Base-by-base conservation (phyloP, 306 rosid species). In the Vachellia pachyceras region DNA sequence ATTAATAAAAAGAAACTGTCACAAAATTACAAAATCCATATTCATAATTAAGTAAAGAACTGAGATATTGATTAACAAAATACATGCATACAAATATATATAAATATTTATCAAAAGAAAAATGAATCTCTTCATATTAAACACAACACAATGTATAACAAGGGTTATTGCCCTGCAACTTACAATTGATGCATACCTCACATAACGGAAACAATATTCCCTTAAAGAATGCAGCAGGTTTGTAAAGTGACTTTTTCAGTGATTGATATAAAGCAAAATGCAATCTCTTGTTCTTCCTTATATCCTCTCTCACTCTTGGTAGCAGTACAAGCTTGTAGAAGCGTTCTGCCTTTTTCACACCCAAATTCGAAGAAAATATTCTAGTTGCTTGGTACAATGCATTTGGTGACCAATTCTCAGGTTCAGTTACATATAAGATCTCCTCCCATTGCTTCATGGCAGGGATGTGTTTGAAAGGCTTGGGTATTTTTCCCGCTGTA, bases 391-490 rank as follows among this genome's bases (percentile, higher is more conserved):
- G 98, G 81, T 80, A 95, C 86, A 93, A 77, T 1, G 97, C 98
- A 88, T 90, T 89, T 50, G 99, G 97, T 8, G 99, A 95, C 99
- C 98, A 95, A 14, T 90, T 93, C 71, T 93, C 93, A 52, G 99
- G 99, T 85, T 91, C 95, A 9, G 98, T 95, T 50, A 93, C 22
- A 80, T 93, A 90, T n/a, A 95, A 78, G 67, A 87, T 80, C 82
- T 91, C 93, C 82, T 95, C 99, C 99, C 97, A 95, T 13, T 66
- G 88, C 54, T 77, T 74, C 93, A 89, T 78, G 33, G 97, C 79
- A 68, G 97, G 89, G 66, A 95, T 91, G 84, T 75, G 89, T 73
- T 95, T 95, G 76, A 95, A 87, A 63, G 95, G 90, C 82, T 88
- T 90, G 73, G 99, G 99, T 40, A 95, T 72, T 88, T 86, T 89